These are phyloP conservation scores for Reutealis trisperma DNA, from an alignment of 345 rosid genomes.

Conservation along the genomic window DNA sequence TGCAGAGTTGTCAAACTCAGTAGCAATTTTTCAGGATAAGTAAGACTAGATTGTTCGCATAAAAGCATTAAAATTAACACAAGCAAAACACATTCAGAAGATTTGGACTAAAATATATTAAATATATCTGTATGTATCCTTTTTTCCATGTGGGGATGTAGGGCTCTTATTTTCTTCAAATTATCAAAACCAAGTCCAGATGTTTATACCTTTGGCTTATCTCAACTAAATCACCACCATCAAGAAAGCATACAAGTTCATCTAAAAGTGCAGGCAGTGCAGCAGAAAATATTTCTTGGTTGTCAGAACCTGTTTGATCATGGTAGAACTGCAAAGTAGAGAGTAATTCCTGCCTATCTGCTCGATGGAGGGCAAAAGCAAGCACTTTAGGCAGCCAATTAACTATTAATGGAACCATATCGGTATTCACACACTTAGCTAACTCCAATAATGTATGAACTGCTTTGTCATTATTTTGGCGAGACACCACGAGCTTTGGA, in stretches of 20 bases:
- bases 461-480: slow-evolving; percentile 65
- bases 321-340: slow-evolving; percentile 83
- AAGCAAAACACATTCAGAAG: neutral
- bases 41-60: neutral
- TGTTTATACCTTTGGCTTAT: slow-evolving; percentile 63
- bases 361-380: slow-evolving; percentile 80
- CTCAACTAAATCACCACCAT: slow-evolving; percentile 69
- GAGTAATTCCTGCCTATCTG: slow-evolving; percentile 59
- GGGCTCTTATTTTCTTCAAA: neutral
- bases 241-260: slow-evolving; percentile 87
- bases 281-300: slow-evolving; percentile 87
- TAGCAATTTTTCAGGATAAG: neutral
- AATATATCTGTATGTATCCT: too few species aligned
- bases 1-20: neutral
- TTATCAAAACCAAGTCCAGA: neutral
- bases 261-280: slow-evolving; percentile 93
- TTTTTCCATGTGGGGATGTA: too few species aligned
- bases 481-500: slow-evolving; percentile 88
- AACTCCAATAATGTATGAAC: slow-evolving; percentile 58
- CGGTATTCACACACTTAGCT: slow-evolving; percentile 70
- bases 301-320: slow-evolving; percentile 75
- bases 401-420: slow-evolving; percentile 70
- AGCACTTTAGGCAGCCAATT: slow-evolving; percentile 93
- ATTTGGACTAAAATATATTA: neutral
- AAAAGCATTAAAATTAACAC: neutral